phyloP scores from a whole-genome alignment of 164 flowering plant species.

The Tetrastigma voinierianum region DNA sequence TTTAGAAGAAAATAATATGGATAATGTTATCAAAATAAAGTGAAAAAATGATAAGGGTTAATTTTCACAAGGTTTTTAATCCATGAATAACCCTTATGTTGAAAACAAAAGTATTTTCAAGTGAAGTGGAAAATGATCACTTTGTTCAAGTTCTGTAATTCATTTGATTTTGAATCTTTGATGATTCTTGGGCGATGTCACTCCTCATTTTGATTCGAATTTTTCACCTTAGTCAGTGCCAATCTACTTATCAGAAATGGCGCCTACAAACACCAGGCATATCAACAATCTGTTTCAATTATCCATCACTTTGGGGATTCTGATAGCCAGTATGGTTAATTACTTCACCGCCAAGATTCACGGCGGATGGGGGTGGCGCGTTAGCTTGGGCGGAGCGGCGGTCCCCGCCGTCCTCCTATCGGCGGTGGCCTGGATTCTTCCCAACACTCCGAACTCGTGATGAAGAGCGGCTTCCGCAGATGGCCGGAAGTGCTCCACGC shows the following conservation, averaged over 20 bases:
- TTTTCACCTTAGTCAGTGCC: conserved; percentile 24
- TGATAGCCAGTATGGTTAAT: conserved; percentile 26
- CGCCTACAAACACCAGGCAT: conserved; percentile 26
- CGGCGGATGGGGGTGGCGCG: conserved; percentile 28
- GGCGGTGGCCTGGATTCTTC: conserved; percentile 22
- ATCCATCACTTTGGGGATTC: conserved; percentile 31
- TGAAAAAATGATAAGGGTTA: too few species aligned
- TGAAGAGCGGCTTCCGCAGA: conserved; percentile 5
- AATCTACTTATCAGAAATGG: conserved; percentile 38
- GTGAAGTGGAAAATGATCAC: too few species aligned
- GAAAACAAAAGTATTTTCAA: too few species aligned
- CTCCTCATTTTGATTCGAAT: too few species aligned
- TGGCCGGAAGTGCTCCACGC: not conserved
- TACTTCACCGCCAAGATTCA: conserved; percentile 21
- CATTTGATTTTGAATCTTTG: too few species aligned
- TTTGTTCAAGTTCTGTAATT: too few species aligned
- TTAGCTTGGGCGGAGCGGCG: conserved; percentile 19
- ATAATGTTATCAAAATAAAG: too few species aligned
- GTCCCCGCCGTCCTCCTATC: conserved; percentile 26
- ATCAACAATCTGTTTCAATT: conserved; percentile 31
- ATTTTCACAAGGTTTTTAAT: too few species aligned
- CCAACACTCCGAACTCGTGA: conserved; percentile 35
- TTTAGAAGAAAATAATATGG: too few species aligned
- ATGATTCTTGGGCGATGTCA: too few species aligned
- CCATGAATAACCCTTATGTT: too few species aligned